These are phyloP conservation scores for Aspergillus luchuensis DNA, from an alignment of 2,329 filamentous ascomycete genomes.

Conservation along the genomic window DNA sequence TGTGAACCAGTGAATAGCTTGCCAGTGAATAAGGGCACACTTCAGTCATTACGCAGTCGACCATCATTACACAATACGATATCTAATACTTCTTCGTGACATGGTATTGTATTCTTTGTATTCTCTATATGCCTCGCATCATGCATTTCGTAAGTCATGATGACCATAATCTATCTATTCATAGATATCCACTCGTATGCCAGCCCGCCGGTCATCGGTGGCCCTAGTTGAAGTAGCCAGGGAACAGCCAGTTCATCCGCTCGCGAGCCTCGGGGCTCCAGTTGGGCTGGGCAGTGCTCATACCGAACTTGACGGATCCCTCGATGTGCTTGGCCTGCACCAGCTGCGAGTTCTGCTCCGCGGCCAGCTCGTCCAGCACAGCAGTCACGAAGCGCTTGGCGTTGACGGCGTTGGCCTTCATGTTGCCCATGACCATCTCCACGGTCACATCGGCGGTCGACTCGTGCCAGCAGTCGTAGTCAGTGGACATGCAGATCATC, in stretches of 20 bases:
- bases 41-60: not conserved
- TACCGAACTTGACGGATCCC: slow-evolving; percentile 73
- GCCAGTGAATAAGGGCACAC: not conserved
- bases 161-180: not conserved
- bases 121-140: not conserved
- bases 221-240: slow-evolving; percentile 65
- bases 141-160: not conserved
- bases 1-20: no score
- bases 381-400: slow-evolving; percentile 81
- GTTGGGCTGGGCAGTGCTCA: slow-evolving; percentile 80
- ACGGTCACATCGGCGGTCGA: slow-evolving; percentile 81
- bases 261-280: slow-evolving; percentile 72
- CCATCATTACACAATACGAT: not conserved
- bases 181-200: not conserved
- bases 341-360: slow-evolving; percentile 73
- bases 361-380: slow-evolving; percentile 81
- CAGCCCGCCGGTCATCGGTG: not conserved
- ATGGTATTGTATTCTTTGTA: not conserved
- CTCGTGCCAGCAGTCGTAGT: slow-evolving; percentile 97
- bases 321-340: slow-evolving; percentile 80
- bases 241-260: slow-evolving; percentile 85
- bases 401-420: slow-evolving; percentile 90
- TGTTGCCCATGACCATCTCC: slow-evolving; percentile 95
- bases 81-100: not conserved
- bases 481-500: slow-evolving; percentile 99